Evolutionary conservation across 306 rosid species (phyloP), one percentile per base, ranked within the genome.

Genomic region (Dalbergia oliveri): DNA sequence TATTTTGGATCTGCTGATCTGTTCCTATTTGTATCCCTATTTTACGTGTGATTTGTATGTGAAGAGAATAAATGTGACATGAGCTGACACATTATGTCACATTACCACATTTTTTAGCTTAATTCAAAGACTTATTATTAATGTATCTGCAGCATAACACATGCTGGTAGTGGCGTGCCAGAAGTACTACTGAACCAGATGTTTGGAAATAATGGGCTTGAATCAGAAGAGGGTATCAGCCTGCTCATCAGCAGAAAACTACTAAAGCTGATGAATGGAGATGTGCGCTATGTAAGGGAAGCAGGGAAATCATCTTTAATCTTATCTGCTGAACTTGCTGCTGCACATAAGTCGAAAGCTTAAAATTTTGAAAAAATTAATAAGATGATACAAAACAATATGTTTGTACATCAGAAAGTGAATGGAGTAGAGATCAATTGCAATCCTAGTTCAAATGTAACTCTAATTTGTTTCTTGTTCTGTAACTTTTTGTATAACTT

Each of bases 221-320:
- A 90, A 49, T 91, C 94, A 0, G 99, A 95, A 35, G 99, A 93
- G 68, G 98, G 98, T 47, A 63, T 88, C 37, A 88, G 97, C 87
- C 87, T 95, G 14, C 87, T 93, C 43, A 87, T 95, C 74, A 89
- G 99, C 82, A 86, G 97, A 76, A 93, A 90, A 77, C 88, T 95
- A 61, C 86, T 93, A 84, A 90, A 90, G 85, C 93, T 91, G 23
- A 95, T 95, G 98, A 91, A 87, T 73, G 99, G 99, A 51, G 98
- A 91, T 56, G 92, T 93, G 15, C 89, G 85, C 44, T 93, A 91
- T 83, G 83, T 95, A 54, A 88, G 89, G 79, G 97, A 93, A 90
- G 96, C 84, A 16, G 97, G 91, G n/a, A 93, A 77, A 74, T 83
- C 96, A 3, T 88, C 88, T 74, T 91, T 95, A 84, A 90, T 91